A percentile compares a stretch with the other conserved stretches of the same genome.
Conservation (phyloP, 1,284 basidiomycete genomes). For the Irpex sp. region DNA sequence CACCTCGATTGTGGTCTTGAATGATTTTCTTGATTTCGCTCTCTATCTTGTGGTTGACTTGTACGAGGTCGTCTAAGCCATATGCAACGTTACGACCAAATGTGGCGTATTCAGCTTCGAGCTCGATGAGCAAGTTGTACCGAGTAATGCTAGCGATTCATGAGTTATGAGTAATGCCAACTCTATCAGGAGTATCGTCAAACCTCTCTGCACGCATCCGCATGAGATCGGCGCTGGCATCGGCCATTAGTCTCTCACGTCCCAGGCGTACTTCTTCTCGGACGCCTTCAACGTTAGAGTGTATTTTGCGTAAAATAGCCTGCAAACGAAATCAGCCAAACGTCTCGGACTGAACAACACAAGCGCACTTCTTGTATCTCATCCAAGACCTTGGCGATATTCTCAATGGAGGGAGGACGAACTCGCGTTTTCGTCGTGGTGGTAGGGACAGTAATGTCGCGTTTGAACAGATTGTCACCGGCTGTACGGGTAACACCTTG, state of each 20-base stretch:
- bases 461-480: background rate
- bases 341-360: background rate
- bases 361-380: constrained; percentile 21
- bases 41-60: constrained; percentile 27
- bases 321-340: constrained; percentile 16
- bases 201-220: constrained; percentile 37
- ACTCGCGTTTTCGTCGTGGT: background rate
- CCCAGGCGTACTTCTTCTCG: constrained; percentile 37
- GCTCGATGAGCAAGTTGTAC: constrained; percentile 36
- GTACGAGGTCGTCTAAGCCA: constrained; percentile 33
- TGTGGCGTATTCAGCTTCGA: constrained; percentile 41
- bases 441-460: background rate
- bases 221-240: constrained; percentile 38
- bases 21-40: constrained; percentile 27
- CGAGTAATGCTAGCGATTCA: constrained; percentile 30
- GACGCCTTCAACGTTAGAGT: constrained; percentile 37
- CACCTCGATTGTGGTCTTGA: constrained; percentile 33
- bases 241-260: constrained; percentile 37
- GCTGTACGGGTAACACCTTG: background rate
- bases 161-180: background rate
- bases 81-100: constrained; percentile 28
- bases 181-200: constrained; percentile 7
- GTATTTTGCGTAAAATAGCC: constrained; percentile 41
- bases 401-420: constrained; percentile 14
- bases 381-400: constrained; percentile 20